Base-by-base conservation (phyloP, 208 protist genomes). In the Phytomonas sp. region DNA sequence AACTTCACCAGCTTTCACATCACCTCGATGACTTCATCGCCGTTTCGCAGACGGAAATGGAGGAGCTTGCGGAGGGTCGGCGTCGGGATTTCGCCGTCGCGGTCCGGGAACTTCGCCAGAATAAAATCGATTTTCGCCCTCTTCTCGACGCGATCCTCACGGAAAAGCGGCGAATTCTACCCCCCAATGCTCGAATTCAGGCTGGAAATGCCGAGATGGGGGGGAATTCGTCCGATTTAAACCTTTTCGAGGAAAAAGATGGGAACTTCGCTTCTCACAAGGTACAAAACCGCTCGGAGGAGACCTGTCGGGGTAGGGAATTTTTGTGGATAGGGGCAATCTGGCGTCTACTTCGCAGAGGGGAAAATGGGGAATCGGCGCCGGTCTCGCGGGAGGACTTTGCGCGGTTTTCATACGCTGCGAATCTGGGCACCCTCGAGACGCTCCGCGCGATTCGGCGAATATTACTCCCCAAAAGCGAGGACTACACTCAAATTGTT, bases 401-500 rank as follows among this genome's bases (percentile, higher is more conserved):
- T 65, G 49, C 60, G 29, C 74, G 69, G 7, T 84, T 84, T 71
- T 92, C 86, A 6, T 95, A 95, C 70, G 86, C 88, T 4, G 88
- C 85, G 19, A 90, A 80, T 60, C 91, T 88, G 19, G 90, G 85
- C 2, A 90, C 80, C 60, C 80, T 94, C 29, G 75, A 78, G 0
- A 73, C 83, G n/a, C 52, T 95, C 40, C 81, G 88, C 29, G 66
- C 77, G 0, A 63, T 95, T 30, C 86, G 91, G 19, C 91, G 91
- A 6, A 83, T 86, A 42, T 69, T 95, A 26, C 75, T 95, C 34
- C 91, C 91, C 3, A 71, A 81, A 29, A 91, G 84, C 33, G 91
- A 95, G 67, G 91, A 95, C 69, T 87, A 90, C 68, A 88, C 84
- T 31, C 88, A 93, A 64, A 70, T 91, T 4, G 91, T 95, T 19